Evolutionary conservation across 148 eudicot genomes (phyloP), one percentile per base, ranked within the genome.

Genomic region (Salicornia ramosissima): DNA sequence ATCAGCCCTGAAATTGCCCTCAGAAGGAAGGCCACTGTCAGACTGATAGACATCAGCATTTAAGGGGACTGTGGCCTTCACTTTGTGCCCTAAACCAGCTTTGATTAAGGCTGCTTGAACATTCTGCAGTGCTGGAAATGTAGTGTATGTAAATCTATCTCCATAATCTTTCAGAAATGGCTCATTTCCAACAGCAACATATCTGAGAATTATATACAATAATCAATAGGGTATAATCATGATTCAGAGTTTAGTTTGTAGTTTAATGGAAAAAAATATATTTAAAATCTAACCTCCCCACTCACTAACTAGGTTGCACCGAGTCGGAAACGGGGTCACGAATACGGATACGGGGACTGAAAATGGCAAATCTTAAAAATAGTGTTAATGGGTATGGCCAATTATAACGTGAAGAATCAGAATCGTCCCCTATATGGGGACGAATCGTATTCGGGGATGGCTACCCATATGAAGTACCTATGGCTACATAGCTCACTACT

Each of bases 101-200:
- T 89, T 91, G 80, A 95, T 86, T 29, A 95, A 46, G 39, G 96
- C 97, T 2, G 99, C 97, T 79, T 95, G 91, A 51, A 95, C 75
- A 65, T 95, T 95, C 61, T 89, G 82, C 8, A 86, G 83, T 13
- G 99, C 99, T 4, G 94, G 99, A 34, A 83, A 80, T 68, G 96
- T 87, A 29, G 96, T 79, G 29, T 80, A 53, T 3, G 69, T 56
- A 78, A 78, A 95, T 34, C 39, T 69, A 46, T 85, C 87, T 67
- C 90, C 88, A 67, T 86, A 95, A 34, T 86, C 78, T 54, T 87
- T 87, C 30, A 95, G 85, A 74, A 95, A 95, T 6, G 99, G 99
- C 71, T 95, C 97, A 34, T 95, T 95, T 19, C 97, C 99, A 19
- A 95, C 97, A 2, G 99, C 96, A 11, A 95, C 94, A 49, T 89